phyloP scores from a whole-genome alignment of 2,329 filamentous ascomycete species.

The Ilyonectria destructans region DNA sequence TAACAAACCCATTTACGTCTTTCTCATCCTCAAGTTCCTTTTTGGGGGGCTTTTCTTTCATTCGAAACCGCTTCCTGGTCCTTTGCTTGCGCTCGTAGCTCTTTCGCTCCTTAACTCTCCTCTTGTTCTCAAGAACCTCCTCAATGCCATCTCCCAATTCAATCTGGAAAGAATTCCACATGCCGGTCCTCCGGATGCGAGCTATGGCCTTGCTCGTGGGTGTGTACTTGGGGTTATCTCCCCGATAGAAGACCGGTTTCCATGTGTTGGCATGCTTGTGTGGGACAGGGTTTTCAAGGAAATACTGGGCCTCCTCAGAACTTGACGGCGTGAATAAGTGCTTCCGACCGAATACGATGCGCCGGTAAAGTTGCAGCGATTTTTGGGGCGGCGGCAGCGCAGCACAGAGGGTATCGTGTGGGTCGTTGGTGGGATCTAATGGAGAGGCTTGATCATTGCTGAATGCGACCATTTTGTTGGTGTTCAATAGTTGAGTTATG shows the following conservation, averaged over 20 bases:
- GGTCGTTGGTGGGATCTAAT: neutral
- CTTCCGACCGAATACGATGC: slow-evolving; percentile 31
- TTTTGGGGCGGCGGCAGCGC: slow-evolving; percentile 10
- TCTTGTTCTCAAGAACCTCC: slow-evolving; percentile 33
- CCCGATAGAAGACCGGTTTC: slow-evolving; percentile 38
- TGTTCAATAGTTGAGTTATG: neutral
- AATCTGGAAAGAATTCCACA: slow-evolving; percentile 40
- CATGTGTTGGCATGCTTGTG: slow-evolving; percentile 36
- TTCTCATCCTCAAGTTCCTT: slow-evolving; percentile 20
- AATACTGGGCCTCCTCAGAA: slow-evolving; percentile 28
- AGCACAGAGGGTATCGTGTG: neutral
- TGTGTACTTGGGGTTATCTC: slow-evolving; percentile 41
- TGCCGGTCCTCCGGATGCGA: slow-evolving; percentile 22
- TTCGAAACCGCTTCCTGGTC: slow-evolving; percentile 23
- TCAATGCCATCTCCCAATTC: slow-evolving; percentile 36
- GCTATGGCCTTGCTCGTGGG: slow-evolving; percentile 25
- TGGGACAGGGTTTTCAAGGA: slow-evolving; percentile 37
- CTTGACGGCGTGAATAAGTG: slow-evolving; percentile 29
- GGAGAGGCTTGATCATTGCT: neutral
- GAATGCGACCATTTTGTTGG: neutral
- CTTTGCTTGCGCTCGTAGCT: slow-evolving; percentile 12
- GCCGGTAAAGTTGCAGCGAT: slow-evolving; percentile 30
- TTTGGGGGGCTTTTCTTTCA: slow-evolving; percentile 19
- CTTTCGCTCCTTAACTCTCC: slow-evolving; percentile 18
- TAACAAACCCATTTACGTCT: slow-evolving; percentile 22